Conservation (phyloP, 805 yeast genomes). For the Kregervanrija pseudodelftensis region DNA sequence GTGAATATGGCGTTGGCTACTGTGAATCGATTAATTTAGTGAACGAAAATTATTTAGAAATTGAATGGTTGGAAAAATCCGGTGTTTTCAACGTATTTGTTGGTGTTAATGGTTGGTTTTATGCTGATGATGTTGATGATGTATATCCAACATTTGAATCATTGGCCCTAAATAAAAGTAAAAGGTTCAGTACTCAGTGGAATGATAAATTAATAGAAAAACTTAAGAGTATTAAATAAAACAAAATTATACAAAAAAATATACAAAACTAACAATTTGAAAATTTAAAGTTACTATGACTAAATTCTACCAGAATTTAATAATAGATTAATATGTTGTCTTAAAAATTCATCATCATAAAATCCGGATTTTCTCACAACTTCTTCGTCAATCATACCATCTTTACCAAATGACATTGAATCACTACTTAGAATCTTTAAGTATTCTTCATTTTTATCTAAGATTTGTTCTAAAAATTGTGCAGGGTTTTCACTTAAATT, state of each 20-base stretch:
- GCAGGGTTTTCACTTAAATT: slow-evolving; percentile 74
- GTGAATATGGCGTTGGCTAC: no score
- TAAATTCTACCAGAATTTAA: slow-evolving; percentile 49
- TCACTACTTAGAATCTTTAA: slow-evolving; percentile 84
- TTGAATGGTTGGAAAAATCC: slow-evolving; percentile 1
- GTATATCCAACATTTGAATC: slow-evolving; percentile 26
- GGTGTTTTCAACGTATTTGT: slow-evolving; percentile 12
- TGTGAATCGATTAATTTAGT: background rate
- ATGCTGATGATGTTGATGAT: background rate
- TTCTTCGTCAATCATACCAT: slow-evolving; percentile 59
- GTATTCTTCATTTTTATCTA: slow-evolving; percentile 75
- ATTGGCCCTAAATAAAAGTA: slow-evolving; percentile 14
- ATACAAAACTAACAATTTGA: background rate
- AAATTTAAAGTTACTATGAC: background rate
- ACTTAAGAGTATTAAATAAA: slow-evolving; percentile 1
- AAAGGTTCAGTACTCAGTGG: slow-evolving; percentile 15
- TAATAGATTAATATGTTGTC: slow-evolving; percentile 72
- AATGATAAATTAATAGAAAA: slow-evolving; percentile 7
- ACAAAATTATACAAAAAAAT: background rate
- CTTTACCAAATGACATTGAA: slow-evolving; percentile 28
- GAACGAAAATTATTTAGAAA: background rate
- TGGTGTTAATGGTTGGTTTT: slow-evolving; percentile 23
- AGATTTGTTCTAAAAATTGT: slow-evolving; percentile 63
- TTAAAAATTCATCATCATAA: slow-evolving; percentile 70
- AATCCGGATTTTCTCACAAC: slow-evolving; percentile 77